Conservation (phyloP, 2,329 filamentous ascomycete genomes). For the Pseudopyrenochaeta lycopersici region DNA sequence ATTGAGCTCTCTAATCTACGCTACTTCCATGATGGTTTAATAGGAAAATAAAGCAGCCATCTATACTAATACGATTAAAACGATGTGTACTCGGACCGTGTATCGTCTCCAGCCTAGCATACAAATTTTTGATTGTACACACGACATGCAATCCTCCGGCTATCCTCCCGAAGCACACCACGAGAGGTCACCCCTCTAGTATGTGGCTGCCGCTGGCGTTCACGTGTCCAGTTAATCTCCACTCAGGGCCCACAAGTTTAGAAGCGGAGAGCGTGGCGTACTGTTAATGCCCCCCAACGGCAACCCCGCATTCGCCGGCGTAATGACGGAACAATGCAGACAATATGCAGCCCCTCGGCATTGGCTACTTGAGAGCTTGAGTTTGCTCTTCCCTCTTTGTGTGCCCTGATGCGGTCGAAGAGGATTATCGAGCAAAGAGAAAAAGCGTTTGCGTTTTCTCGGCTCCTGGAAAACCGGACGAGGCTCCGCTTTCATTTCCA, state of each 20-base stretch:
- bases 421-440: slow-evolving; percentile 1
- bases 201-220: slow-evolving; percentile 3
- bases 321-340: slow-evolving; percentile 17
- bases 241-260: slow-evolving; percentile 14
- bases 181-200: slow-evolving; percentile 4
- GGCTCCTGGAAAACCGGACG: slow-evolving; percentile 15
- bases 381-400: slow-evolving; percentile 1
- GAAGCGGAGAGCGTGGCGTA: slow-evolving; percentile 18
- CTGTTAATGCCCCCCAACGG: slow-evolving; percentile 20
- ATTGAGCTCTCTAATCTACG: too few species aligned
- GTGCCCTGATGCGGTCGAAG: slow-evolving; percentile 2
- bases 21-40: too few species aligned
- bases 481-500: slow-evolving; percentile 33
- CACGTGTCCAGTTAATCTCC: slow-evolving; percentile 19
- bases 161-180: slow-evolving; percentile 8
- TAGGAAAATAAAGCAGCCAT: too few species aligned
- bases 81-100: not conserved
- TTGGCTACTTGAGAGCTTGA: not conserved
- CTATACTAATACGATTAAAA: not conserved
- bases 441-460: slow-evolving; percentile 3
- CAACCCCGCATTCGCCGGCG: slow-evolving; percentile 26
- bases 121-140: not conserved
- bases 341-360: slow-evolving; percentile 19
- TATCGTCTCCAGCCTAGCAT: not conserved
- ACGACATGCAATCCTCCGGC: slow-evolving; percentile 5